Evolutionary conservation across 176 grass and related monocot species (phyloP), one percentile per base, ranked within the genome.

Genomic region (Cenchrus purpureus): DNA sequence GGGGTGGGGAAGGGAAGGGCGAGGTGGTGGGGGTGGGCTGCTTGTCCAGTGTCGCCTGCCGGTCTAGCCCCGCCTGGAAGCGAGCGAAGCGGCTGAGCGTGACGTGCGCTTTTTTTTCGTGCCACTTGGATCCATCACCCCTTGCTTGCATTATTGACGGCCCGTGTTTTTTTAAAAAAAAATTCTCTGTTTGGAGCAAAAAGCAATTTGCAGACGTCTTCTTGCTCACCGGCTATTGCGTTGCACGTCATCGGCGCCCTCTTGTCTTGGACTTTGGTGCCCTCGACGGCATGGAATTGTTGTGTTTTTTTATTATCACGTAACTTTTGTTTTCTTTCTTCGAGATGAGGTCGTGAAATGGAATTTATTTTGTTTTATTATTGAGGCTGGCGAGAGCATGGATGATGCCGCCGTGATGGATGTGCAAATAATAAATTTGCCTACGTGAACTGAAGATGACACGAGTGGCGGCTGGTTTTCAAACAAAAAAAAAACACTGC

Each of bases 71-170:
- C n/a, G n/a, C n/a, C 55, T 57, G 37, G 37, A 40, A 40, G 37
- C 37, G 37, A 40, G 37, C 15, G 55, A 57, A 57, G 55, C 55
- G 17, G 55, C 54, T 57, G 54, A 31, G 25, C 4, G 61, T 65
- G 61, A 65, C 28, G 61, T 65, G 61, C 12, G 12, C n/a, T 65
- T 46, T 22, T 80, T 8, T 68, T n/a, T 54, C 14, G 19, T 42
- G 64, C 49, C 78, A 68, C 63, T 80, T 80, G 78, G 45, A 25
- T 25, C 8, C 51, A 53, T 15, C 37, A 40, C 37, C 51, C 51
- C 22, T 19, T 62, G n/a, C 63, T 19, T 62, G n/a, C 63, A 80
- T 34, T 79, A 65, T 79, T 65, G 45, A 25, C 29, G 28, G 28
- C 28, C 28, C 12, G 2, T 28, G 9, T 9, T 28, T 32, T 65